Evolutionary conservation across 2,329 filamentous ascomycete genomes (phyloP).

Genomic region (Penicillium sp.): DNA sequence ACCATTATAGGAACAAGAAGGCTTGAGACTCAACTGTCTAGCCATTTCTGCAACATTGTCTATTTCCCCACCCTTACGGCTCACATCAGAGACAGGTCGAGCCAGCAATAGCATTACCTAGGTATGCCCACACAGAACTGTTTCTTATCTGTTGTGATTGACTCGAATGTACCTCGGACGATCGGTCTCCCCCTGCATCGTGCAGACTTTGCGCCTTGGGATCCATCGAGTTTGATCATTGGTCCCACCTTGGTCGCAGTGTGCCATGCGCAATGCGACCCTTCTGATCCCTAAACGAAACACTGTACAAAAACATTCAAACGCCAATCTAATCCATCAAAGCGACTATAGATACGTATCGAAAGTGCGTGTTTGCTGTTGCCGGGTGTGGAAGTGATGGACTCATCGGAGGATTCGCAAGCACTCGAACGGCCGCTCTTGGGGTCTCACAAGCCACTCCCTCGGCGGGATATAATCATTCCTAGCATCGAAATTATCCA

Average conservation of each 20-base stretch:
- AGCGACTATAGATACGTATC: conserved; percentile 7
- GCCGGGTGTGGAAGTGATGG: conserved; percentile 32
- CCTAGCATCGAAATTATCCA: conserved; percentile 24
- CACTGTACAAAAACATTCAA: not conserved
- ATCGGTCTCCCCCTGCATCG: conserved; percentile 17
- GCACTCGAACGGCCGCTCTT: conserved; percentile 32
- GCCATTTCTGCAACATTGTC: conserved; percentile 7
- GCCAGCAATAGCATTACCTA: not conserved
- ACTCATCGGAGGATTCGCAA: conserved; percentile 28
- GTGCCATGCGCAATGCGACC: conserved; percentile 15
- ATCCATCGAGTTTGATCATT: conserved; percentile 10
- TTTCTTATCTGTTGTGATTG: not conserved
- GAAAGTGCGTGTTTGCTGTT: not conserved
- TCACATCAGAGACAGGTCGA: conserved; percentile 4
- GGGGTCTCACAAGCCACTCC: conserved; percentile 44
- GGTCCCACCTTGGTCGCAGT: conserved; percentile 7
- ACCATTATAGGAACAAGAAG: not conserved
- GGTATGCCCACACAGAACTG: not conserved
- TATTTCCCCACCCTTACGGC: conserved; percentile 3
- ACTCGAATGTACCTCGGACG: conserved; percentile 3
- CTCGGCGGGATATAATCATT: conserved; percentile 34
- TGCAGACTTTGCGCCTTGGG: conserved; percentile 4
- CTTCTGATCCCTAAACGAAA: conserved; percentile 7
- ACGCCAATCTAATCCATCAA: not conserved
- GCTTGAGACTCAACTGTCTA: not conserved